A percentile compares a stretch with the other conserved stretches of the same genome.
These are phyloP conservation scores for Trichophaea hybrida DNA, from an alignment of 2,329 filamentous ascomycete species.

Conservation along the genomic window DNA sequence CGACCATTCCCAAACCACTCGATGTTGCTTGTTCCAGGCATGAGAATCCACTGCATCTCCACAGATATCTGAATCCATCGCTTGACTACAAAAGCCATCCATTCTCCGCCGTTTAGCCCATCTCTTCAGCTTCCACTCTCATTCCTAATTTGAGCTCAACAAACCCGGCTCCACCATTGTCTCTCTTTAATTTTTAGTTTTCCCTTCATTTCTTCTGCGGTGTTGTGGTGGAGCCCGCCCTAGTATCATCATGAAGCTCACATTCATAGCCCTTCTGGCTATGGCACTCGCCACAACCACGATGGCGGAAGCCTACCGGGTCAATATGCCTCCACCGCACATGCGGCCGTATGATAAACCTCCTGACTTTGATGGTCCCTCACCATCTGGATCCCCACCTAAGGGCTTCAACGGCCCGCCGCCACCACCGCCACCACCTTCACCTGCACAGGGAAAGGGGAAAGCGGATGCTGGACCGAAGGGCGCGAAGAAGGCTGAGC, in stretches of 20 bases:
- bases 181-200: not conserved
- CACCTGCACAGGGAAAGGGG: not conserved
- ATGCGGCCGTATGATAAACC: no score
- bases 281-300: not conserved
- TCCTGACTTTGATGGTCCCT: not conserved
- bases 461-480: not conserved
- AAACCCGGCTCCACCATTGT: no score
- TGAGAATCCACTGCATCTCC: no score
- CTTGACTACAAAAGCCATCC: no score
- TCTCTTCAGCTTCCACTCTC: no score
- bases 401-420: not conserved
- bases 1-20: no score
- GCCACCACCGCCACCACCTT: not conserved
- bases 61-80: no score
- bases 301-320: not conserved
- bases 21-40: no score
- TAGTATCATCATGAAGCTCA: not conserved
- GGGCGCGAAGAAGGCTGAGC: no score
- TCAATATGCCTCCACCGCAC: no score
- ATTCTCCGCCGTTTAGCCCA: no score
- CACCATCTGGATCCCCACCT: not conserved
- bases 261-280: not conserved
- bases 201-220: not conserved
- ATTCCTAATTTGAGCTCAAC: no score
- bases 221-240: not conserved